phyloP scores from a whole-genome alignment of 2,329 filamentous ascomycete species.

The Stachybotrys chartarum region DNA sequence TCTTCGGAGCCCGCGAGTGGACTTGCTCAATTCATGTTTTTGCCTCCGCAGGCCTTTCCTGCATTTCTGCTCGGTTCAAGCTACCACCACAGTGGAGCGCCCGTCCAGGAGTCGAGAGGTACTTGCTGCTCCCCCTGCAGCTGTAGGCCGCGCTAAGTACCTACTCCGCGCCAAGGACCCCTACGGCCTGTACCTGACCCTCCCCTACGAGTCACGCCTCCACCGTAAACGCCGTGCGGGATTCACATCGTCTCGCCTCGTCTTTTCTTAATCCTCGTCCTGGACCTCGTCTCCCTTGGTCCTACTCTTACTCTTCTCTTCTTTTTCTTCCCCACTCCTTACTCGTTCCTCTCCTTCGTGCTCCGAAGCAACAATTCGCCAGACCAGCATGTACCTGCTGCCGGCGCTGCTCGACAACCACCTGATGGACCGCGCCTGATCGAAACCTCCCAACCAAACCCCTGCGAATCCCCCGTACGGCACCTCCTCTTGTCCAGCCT shows the following conservation, averaged over 20 bases:
- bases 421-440: not conserved
- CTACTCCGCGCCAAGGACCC: not conserved
- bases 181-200: not conserved
- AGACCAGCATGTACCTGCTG: not conserved
- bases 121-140: no score
- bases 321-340: not conserved
- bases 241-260: not conserved
- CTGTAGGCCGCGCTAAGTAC: not conserved
- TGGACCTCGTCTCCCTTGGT: not conserved
- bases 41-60: no score
- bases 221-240: not conserved
- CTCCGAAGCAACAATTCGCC: not conserved
- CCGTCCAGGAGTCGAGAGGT: no score
- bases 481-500: not conserved
- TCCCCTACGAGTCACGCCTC: not conserved
- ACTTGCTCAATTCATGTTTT: no score
- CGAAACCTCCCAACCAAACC: not conserved
- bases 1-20: no score
- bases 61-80: no score
- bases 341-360: not conserved
- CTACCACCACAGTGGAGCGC: no score
- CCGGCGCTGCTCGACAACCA: not conserved
- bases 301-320: constrained; percentile 1
- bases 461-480: not conserved
- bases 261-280: not conserved